Evolutionary conservation across 768 basidiomycete species (phyloP), one percentile per base, ranked within the genome.

Genomic region (Lyophyllum decastes): DNA sequence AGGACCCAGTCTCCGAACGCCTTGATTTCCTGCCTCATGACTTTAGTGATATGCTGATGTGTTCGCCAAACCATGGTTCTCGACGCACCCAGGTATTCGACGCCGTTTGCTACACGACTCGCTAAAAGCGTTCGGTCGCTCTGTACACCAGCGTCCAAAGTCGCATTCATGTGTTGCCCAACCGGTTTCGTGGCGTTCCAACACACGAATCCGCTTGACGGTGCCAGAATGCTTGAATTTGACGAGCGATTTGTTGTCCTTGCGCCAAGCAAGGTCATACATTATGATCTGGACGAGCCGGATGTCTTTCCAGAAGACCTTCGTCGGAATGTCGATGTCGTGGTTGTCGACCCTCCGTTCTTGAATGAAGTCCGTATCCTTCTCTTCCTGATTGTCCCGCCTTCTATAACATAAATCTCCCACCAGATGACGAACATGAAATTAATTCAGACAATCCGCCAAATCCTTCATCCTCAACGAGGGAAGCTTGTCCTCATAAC

Each of bases 181-280:
- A 81, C 79, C 2, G 76, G 68, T 2, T 81, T 76, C 41, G 78
- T 81, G n/a, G 78, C 77, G 2, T 80, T 78, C 64, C 77, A 80
- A 51, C 74, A 79, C 58, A 68, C 62, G 17, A 70, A 73, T 26
- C 71, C 64, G 8, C 70, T 73, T 8, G 54, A 66, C 3, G 68
- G 66, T 16, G 73, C 78, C 14, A 59, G 62, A 8, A 67, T 81
- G 22, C 69, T 81, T 16, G 79, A 80, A 61, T 70, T 71, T 47
- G 79, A 81, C 49, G 71, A 74, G 27, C 72, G 79, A 1, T 80
- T 80, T 58, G 66, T 66, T 21, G 71, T 78, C 4, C 70, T 80
- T 17, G 68, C 77, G 2, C 74, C 76, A 0, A 67, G 57, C 33
- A 70, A 78, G 40, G 79, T 73, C 58, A 60, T 78, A n/a, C 72